Evolutionary conservation across 192 early-diverging fungal species (phyloP).

Genomic region (Ambispora gerdemannii): DNA sequence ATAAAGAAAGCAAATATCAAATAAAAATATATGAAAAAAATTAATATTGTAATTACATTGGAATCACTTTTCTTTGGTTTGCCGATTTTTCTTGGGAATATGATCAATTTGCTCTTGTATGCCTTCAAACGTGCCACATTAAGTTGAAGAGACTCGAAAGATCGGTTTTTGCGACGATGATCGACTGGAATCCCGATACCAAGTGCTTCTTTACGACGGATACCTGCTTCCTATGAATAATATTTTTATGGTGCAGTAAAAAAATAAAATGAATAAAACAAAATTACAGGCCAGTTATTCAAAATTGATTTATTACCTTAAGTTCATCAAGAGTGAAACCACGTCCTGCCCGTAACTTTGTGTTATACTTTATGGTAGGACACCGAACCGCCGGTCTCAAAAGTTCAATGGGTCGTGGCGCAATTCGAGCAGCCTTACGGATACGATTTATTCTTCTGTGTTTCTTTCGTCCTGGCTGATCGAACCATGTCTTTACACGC

Average conservation of each 20-base stretch:
- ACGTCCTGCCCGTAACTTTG: conserved; percentile 91
- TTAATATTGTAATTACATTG: conserved; percentile 38
- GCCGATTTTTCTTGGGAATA: conserved; percentile 92
- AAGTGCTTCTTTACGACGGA: conserved; percentile 89
- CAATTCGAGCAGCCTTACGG: conserved; percentile 94
- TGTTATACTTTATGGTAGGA: conserved; percentile 98
- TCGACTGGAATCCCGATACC: conserved; percentile 96
- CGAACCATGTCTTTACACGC: conserved; percentile 98
- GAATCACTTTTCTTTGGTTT: conserved; percentile 82
- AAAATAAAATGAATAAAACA: not conserved
- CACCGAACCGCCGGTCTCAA: conserved; percentile 95
- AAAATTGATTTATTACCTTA: too few relatives aligned
- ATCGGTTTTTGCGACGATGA: conserved; percentile 94
- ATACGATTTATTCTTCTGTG: conserved; percentile 79
- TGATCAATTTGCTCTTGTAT: conserved; percentile 92
- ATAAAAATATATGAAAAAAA: conserved; percentile 25
- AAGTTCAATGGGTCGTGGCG: conserved; percentile 94
- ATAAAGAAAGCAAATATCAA: not conserved
- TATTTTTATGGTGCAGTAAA: not conserved
- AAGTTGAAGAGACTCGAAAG: conserved; percentile 86
- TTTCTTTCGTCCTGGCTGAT: conserved; percentile 95
- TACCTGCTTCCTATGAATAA: conserved; percentile 72
- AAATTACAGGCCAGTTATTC: not conserved
- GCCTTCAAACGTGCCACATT: conserved; percentile 93
- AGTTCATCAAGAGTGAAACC: conserved; percentile 99